Base-by-base conservation (phyloP, 257 asterid genomes). In the Solanum bulbocastanum region DNA sequence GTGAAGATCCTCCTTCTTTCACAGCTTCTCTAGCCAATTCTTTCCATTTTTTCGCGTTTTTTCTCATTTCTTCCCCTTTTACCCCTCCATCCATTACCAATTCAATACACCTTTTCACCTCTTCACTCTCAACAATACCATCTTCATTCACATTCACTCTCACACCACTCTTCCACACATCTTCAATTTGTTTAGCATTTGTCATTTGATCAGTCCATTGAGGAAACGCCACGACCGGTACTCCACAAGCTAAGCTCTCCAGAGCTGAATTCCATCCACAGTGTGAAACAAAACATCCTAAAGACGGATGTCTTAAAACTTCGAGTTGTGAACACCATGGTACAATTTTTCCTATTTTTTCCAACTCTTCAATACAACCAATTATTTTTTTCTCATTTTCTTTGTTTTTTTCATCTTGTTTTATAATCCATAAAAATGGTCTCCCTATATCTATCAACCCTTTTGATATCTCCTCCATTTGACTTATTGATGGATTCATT, bases 201-300 rank as follows among this genome's bases (percentile, higher is more conserved):
- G 91, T 89, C 23, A 87, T 87, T 83, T 91, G 93, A 84, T 91
- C 91, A 0, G 84, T 83, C 93, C 90, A 88, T 4, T 52, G 83
- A 22, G 93, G 93, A 84, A 89, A 86, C 0, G 90, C 91, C 14
- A 91, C 60, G 7, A 91, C 87, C 2, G 91, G 91, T 32, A 89
- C 89, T 62, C 91, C 93, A 36, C 32, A 86, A 56, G 60, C 81
- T 2, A 91, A 81, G 58, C 89, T 89, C 85, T 91, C 91, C 12
- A 89, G 12, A 3, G 93, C 49, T 3, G 93, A 91, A 76, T 91
- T 91, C 93, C 93, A 91, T 5, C 93, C 93, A 36, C 93, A 91
- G 20, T 89, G 93, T 0, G 92, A 87, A 4, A 91, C 56, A 20
- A 91, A 91, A 83, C 93, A 91, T 75, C 92, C 93, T 37, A 90